A percentile compares a stretch with the other conserved stretches of the same genome.
Evolutionary conservation across 306 rosid genomes (phyloP).

Genomic region (Pachyrhizus erosus): DNA sequence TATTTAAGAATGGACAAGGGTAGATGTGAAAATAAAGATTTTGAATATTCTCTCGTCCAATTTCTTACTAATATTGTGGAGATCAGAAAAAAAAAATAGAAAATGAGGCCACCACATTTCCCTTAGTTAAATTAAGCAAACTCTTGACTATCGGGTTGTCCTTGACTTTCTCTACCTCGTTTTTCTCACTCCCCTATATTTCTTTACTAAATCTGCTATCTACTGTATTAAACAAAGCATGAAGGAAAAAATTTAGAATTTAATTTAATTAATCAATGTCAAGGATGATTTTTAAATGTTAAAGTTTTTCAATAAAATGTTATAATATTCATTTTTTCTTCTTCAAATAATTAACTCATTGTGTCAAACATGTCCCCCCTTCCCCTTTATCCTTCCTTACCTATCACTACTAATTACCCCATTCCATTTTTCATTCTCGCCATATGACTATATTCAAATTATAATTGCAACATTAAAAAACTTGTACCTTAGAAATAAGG

Average conservation of each 20-base stretch:
- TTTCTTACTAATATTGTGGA: neutral
- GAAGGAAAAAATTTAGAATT: neutral
- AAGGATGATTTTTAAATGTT: neutral
- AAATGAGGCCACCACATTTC: neutral
- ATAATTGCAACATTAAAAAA: neutral
- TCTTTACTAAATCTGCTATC: neutral
- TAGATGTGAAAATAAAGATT: neutral
- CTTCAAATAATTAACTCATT: neutral
- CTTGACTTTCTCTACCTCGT: neutral
- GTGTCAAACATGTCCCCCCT: neutral
- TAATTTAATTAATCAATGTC: neutral
- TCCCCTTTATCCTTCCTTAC: neutral
- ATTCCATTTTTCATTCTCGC: neutral
- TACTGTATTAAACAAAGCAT: neutral
- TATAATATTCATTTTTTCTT: neutral
- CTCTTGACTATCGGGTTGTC: neutral
- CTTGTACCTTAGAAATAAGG: neutral
- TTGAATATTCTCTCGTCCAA: neutral
- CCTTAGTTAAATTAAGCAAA: neutral
- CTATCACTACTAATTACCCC: neutral
- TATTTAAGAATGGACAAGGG: neutral
- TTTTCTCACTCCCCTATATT: neutral
- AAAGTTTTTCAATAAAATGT: neutral
- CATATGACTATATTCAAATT: neutral
- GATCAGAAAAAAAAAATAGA: neutral